Evolutionary conservation across 257 asterid species (phyloP).

Genomic region (Solanum phureja): DNA sequence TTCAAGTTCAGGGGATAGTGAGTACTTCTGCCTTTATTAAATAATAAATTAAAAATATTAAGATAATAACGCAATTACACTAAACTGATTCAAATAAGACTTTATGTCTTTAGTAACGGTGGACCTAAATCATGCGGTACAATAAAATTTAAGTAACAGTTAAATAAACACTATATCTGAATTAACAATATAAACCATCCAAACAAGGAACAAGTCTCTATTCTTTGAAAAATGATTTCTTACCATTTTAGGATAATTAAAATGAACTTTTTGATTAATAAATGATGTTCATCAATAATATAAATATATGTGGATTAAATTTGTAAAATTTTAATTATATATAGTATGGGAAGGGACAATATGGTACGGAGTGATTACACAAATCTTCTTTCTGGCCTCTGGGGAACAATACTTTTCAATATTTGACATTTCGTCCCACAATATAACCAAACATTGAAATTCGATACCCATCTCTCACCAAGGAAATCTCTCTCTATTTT

Average conservation of each 20-base stretch:
- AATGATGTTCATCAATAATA: background rate
- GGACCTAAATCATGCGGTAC: accelerated
- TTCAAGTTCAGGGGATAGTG: no score
- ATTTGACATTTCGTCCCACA: background rate
- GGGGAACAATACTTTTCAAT: background rate
- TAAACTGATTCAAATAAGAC: no score
- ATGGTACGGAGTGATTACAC: background rate
- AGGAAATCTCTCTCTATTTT: background rate
- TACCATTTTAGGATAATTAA: background rate
- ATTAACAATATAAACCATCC: background rate
- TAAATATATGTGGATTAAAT: background rate
- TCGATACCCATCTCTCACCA: background rate
- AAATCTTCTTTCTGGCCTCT: background rate
- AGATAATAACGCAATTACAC: no score
- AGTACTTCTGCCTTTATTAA: no score
- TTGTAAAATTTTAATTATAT: background rate
- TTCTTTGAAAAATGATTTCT: background rate
- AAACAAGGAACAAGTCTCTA: background rate
- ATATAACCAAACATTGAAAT: background rate
- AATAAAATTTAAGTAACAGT: no score
- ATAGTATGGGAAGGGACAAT: background rate
- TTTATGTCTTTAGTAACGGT: no score
- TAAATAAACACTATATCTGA: no score
- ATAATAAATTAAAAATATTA: no score
- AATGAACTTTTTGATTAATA: no score